Evolutionary conservation across 2,329 filamentous ascomycete genomes (phyloP).

Genomic region (Aspergillus quadricinctus): DNA sequence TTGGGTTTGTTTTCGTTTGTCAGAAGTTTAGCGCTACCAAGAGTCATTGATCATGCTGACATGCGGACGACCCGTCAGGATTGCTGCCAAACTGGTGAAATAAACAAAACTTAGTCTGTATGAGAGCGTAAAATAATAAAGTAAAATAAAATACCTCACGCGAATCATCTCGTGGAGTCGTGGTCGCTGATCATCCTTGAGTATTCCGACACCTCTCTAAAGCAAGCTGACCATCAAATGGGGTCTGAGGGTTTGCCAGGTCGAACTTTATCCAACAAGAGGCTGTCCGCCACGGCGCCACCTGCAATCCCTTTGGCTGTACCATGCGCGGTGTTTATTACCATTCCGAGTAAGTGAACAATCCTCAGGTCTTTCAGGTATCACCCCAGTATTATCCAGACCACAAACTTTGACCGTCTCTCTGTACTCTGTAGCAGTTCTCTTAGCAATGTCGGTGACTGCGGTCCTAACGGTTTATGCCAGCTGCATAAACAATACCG

Average conservation of each 20-base stretch:
- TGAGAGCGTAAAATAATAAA: neutral
- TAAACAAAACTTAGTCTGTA: neutral
- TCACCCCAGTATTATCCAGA: conserved; percentile 6
- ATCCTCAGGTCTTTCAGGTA: conserved; percentile 14
- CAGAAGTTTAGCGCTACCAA: neutral
- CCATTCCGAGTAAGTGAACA: conserved; percentile 9
- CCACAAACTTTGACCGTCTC: conserved; percentile 1
- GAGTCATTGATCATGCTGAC: neutral
- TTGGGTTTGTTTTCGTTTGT: neutral
- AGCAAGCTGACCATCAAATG: neutral
- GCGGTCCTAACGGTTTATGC: neutral
- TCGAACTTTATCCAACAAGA: neutral
- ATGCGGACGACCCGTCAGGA: neutral
- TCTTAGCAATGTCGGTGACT: neutral
- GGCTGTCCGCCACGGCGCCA: neutral
- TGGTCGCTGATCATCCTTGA: neutral
- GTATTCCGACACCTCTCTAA: too few species aligned
- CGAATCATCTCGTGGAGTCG: neutral
- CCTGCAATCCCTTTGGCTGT: conserved; percentile 5
- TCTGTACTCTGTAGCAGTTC: neutral
- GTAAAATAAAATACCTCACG: neutral
- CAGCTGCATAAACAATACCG: too few species aligned
- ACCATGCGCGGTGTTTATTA: conserved; percentile 6
- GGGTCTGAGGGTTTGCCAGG: neutral
- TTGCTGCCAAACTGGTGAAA: neutral